Base-by-base conservation (phyloP, 768 basidiomycete genomes). In the Suillus subaureus region DNA sequence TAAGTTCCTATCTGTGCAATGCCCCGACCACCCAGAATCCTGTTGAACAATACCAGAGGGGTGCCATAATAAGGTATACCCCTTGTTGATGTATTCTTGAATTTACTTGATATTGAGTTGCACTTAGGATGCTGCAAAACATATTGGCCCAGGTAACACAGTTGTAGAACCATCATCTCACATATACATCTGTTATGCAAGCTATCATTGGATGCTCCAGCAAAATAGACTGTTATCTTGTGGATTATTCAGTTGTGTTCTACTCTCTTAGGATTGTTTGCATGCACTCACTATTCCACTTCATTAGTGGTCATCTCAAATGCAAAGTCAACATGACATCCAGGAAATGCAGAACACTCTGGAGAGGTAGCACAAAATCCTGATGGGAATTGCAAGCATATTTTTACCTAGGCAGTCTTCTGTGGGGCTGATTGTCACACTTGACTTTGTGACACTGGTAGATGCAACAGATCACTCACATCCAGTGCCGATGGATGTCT, bases 401-500 rank as follows among this genome's bases (percentile, higher is more conserved):
- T 1, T 35, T 11, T 35, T 35, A 7, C 1, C 35, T 35, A 11
- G 7, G 35, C 35, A 35, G 8, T 35, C 35, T 11, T 8, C 35
- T 35, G 35, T 35, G 35, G 35, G 35, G 35, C 35, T 11, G 35
- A 35, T 35, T 8, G 64, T 74, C 58, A 52, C 74, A 67, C 40
- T 40, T 26, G 39, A 23, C 9, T 39, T 2, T 58, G 70, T 70
- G 8, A 76, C 67, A 23, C 66, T 74, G 28, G 28, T 74, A 37
- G 74, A 74, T n/a, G 73, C 73, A 3, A 74, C 74, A 2, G 72
- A 11, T 18, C 11, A 68, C 8, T 43, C 67, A 40, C 73, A 74
- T 54, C 64, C 70, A 37, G 73, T 43, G 33, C 65, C n/a, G n/a
- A n/a, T n/a, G n/a, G n/a, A n/a, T n/a, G n/a, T n/a, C n/a, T n/a